A percentile compares a stretch with the other conserved stretches of the same genome.
Conservation (phyloP, 441 rosid genomes). For the Corymbia calophylla region DNA sequence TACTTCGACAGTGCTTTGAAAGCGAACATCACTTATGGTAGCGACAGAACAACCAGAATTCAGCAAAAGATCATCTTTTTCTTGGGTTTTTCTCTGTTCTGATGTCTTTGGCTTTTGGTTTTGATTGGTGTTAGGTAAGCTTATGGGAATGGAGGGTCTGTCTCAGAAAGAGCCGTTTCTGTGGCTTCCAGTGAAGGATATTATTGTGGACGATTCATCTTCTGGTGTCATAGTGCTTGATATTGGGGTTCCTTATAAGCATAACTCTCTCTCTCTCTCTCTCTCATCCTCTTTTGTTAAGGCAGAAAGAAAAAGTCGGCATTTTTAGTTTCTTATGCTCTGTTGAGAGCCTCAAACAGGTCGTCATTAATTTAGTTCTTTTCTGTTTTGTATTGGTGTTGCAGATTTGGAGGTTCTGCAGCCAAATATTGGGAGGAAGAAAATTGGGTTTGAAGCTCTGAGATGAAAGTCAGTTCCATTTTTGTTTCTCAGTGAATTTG, state of each 20-base stretch:
- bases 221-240: conserved; percentile 79
- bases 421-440: conserved; percentile 33
- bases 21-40: conserved; percentile 81
- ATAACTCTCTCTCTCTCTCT: conserved; percentile 30
- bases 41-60: not conserved
- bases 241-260: conserved; percentile 82
- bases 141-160: conserved; percentile 66
- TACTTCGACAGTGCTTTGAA: conserved; percentile 59
- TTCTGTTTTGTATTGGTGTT: not conserved
- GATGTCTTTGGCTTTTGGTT: not conserved
- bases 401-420: conserved; percentile 16
- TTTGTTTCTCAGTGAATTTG: conserved; percentile 7
- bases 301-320: not conserved
- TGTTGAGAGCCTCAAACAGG: not conserved
- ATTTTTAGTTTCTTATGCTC: not conserved
- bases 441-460: conserved; percentile 31
- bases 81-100: not conserved
- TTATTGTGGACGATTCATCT: conserved; percentile 61
- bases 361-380: not conserved
- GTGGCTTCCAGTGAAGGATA: conserved; percentile 84
- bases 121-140: not conserved
- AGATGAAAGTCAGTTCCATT: conserved; percentile 22
- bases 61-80: not conserved
- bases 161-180: conserved; percentile 78
- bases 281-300: not conserved